phyloP scores from a whole-genome alignment of 306 rosid genomes.

The Vigna reflexopilosa region DNA sequence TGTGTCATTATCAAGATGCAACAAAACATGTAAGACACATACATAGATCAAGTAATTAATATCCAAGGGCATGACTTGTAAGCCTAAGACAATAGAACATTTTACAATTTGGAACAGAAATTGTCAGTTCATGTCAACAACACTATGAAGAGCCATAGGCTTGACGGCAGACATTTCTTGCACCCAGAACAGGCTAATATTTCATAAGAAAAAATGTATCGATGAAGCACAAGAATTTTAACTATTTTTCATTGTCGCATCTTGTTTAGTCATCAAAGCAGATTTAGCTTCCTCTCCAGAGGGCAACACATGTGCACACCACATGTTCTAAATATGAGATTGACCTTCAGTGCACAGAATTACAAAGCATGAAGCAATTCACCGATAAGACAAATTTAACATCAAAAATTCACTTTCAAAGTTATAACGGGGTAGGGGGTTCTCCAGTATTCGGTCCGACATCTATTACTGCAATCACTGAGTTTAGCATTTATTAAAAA shows the following conservation, averaged over 20 bases:
- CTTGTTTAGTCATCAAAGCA: constrained; percentile 14
- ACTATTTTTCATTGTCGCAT: constrained; percentile 24
- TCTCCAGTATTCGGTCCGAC: background rate
- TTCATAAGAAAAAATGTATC: constrained; percentile 11
- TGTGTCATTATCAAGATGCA: constrained; percentile 21
- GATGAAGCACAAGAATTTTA: constrained; percentile 12
- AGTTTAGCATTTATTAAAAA: constrained; percentile 26
- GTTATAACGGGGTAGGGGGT: background rate
- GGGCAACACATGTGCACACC: background rate
- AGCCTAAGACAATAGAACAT: constrained; percentile 25
- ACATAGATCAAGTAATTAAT: constrained; percentile 37
- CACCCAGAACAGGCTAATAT: constrained; percentile 31
- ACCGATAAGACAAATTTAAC: constrained; percentile 3
- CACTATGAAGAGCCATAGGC: constrained; percentile 9
- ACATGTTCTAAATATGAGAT: background rate
- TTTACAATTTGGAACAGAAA: constrained; percentile 29
- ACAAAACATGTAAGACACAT: constrained; percentile 23
- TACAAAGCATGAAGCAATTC: background rate
- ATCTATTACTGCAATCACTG: background rate
- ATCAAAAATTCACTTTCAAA: constrained; percentile 29
- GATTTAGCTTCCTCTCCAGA: constrained; percentile 33
- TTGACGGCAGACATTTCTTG: constrained; percentile 32
- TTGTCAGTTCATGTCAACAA: constrained; percentile 25
- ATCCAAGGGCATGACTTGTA: background rate
- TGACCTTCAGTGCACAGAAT: constrained; percentile 15